These are phyloP conservation scores for Neurospora hispaniola DNA, from an alignment of 495 filamentous ascomycete species.

Conservation along the genomic window DNA sequence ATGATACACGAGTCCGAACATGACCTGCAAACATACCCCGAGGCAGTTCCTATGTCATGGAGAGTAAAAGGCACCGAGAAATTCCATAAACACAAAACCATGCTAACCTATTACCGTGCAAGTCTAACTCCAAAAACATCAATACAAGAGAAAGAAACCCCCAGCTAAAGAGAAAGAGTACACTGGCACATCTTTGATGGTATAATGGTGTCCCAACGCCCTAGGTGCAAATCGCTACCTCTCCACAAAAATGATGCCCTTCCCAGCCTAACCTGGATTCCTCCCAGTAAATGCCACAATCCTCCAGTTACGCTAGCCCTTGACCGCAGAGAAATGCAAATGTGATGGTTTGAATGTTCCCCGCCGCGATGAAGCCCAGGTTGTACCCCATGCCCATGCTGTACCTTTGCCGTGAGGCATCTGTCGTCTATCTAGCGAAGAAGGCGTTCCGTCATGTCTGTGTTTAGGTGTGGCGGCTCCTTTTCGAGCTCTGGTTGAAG, in stretches of 20 bases:
- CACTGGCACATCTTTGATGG: background rate
- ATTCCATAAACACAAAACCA: background rate
- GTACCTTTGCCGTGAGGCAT: background rate
- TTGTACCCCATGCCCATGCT: background rate
- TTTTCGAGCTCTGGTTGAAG: conserved; percentile 56
- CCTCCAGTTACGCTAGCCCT: background rate
- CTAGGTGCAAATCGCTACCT: background rate
- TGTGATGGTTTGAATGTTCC: background rate
- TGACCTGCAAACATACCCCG: background rate
- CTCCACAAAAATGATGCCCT: background rate
- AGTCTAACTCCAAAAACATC: background rate
- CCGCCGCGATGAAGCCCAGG: background rate
- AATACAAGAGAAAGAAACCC: background rate
- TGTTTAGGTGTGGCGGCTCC: conserved; percentile 54
- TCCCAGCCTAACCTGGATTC: background rate
- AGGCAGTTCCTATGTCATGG: background rate
- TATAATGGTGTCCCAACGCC: background rate
- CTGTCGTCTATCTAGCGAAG: background rate
- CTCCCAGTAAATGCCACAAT: background rate
- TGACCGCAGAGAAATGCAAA: background rate
- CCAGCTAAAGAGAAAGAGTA: background rate
- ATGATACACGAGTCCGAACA: background rate
- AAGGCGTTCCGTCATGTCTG: background rate
- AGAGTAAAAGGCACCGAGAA: background rate
- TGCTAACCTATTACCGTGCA: background rate